phyloP scores from a whole-genome alignment of 2,329 filamentous ascomycete genomes.

The Simplicillium sp. region DNA sequence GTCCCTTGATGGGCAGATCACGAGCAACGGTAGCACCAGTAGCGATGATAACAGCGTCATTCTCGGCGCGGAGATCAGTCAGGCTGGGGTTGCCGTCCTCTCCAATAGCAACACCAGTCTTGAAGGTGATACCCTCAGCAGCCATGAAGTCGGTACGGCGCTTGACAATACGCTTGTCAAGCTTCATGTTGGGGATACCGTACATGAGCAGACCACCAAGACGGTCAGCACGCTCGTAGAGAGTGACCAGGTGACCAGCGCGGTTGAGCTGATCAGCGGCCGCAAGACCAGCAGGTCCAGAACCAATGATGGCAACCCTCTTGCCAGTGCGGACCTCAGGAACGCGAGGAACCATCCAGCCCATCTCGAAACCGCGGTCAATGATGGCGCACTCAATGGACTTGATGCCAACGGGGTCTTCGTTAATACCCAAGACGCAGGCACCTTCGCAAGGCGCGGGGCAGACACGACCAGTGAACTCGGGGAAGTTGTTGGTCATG shows the following conservation, averaged over 20 bases:
- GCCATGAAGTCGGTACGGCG: constrained; percentile 93
- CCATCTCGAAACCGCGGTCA: constrained; percentile 94
- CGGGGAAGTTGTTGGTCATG: constrained; percentile 98
- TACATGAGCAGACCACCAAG: constrained; percentile 93
- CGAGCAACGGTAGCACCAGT: constrained; percentile 90
- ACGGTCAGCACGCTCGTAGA: constrained; percentile 89
- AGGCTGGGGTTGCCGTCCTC: constrained; percentile 57
- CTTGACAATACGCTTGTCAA: constrained; percentile 95
- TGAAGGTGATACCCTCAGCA: constrained; percentile 75
- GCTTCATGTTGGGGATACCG: constrained; percentile 98
- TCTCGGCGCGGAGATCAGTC: constrained; percentile 59
- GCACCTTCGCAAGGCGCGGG: constrained; percentile 94
- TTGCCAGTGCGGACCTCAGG: constrained; percentile 79
- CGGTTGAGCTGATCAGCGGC: constrained; percentile 90
- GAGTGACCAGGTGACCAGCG: constrained; percentile 77
- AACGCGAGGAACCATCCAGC: constrained; percentile 85
- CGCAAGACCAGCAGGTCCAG: constrained; percentile 83
- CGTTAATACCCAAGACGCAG: constrained; percentile 92
- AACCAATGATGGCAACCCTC: constrained; percentile 81
- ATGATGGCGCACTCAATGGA: constrained; percentile 98
- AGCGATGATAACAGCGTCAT: constrained; percentile 81
- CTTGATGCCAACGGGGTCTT: constrained; percentile 96
- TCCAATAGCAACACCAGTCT: constrained; percentile 68
- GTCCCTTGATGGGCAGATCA: constrained; percentile 83
- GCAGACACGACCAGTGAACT: constrained; percentile 95